Conservation (phyloP, 1,139 yeast genomes). For the Entelexis paramagnoliae region DNA sequence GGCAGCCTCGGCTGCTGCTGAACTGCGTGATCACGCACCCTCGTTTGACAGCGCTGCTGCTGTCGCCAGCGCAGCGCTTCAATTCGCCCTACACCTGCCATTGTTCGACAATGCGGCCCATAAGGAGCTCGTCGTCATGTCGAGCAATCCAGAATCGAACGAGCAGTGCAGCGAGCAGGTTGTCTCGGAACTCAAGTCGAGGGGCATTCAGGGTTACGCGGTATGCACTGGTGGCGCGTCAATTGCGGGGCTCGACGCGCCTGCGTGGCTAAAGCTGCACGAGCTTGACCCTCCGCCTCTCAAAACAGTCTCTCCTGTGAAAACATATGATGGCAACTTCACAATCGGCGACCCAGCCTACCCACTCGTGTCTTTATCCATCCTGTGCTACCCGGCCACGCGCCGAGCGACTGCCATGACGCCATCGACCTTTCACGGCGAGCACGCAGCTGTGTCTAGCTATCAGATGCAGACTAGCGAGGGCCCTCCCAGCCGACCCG, state of each 20-base stretch:
- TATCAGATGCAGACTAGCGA: conserved; percentile 11
- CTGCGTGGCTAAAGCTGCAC: neutral
- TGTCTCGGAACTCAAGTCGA: neutral
- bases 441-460: conserved; percentile 10
- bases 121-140: neutral
- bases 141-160: neutral
- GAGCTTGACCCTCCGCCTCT: neutral
- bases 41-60: neutral
- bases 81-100: neutral
- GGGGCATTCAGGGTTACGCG: neutral
- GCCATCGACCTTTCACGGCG: conserved; percentile 2
- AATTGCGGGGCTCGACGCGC: neutral
- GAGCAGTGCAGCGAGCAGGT: neutral
- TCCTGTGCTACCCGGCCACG: conserved; percentile 15
- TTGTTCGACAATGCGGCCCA: neutral
- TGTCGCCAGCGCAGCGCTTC: neutral
- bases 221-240: neutral
- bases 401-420: conserved; percentile 5
- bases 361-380: conserved; percentile 11
- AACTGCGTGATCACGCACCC: neutral
- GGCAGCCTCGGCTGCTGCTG: neutral
- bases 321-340: conserved; percentile 15
- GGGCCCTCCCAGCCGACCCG: conserved; percentile 7
- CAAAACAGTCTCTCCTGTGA: conserved; percentile 1
- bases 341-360: conserved; percentile 17